Conservation (phyloP, 768 basidiomycete species). For the Boletus reticulatus region DNA sequence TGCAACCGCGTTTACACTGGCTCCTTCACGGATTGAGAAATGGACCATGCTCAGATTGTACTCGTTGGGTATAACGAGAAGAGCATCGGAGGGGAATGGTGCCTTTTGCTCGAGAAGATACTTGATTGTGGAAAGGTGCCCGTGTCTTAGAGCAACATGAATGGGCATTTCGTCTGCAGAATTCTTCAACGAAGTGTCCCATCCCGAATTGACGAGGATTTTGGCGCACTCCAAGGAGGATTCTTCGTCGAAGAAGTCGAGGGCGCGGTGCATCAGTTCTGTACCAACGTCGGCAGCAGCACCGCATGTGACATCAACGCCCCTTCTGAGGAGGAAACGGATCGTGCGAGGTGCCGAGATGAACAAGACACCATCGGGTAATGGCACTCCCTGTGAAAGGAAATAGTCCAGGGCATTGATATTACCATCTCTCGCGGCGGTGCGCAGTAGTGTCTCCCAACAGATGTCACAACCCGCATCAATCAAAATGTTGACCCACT, state of each 20-base stretch:
- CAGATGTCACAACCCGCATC: too few relatives aligned
- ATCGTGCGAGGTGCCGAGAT: neutral
- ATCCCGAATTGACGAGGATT: neutral
- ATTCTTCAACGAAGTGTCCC: neutral
- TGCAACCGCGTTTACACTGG: neutral
- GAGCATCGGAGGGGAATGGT: neutral
- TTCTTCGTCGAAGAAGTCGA: neutral
- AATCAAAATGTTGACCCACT: too few relatives aligned
- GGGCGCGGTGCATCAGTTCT: too few relatives aligned
- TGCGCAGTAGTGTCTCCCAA: too few relatives aligned
- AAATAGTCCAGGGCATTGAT: neutral
- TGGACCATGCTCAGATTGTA: neutral
- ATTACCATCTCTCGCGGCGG: too few relatives aligned
- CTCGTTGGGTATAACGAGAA: neutral
- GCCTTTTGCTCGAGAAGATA: neutral
- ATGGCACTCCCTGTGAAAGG: neutral
- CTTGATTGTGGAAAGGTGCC: neutral
- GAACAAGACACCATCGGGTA: neutral
- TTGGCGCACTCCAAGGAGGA: neutral
- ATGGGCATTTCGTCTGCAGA: neutral
- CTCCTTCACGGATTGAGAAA: neutral
- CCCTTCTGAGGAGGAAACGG: neutral
- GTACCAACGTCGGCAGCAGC: too few relatives aligned
- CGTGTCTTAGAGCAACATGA: neutral
- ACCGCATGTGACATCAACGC: neutral